These are phyloP conservation scores for Aspergillus nidulans DNA, from an alignment of 495 filamentous ascomycete species.

Conservation along the genomic window DNA sequence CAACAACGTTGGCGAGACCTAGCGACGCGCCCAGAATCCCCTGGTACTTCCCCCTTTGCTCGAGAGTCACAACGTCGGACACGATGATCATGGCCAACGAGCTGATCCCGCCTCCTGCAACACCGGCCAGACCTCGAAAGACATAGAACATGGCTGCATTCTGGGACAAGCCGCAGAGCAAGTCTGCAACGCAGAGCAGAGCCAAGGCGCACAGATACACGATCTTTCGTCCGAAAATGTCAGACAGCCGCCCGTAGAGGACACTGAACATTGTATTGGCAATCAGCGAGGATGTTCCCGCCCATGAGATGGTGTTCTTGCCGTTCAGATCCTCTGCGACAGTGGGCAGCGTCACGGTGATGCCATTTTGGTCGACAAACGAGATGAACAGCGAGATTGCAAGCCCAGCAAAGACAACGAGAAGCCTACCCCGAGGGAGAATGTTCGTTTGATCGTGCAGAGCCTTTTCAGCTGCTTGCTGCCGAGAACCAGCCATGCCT, in stretches of 20 bases:
- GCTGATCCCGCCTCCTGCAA: conserved; percentile 50
- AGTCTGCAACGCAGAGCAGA: conserved; percentile 48
- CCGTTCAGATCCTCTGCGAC: conserved; percentile 56
- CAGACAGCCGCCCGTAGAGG: conserved; percentile 55
- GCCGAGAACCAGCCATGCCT: conserved; percentile 22
- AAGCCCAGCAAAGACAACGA: conserved; percentile 54
- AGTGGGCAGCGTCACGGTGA: conserved; percentile 56
- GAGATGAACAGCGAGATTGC: conserved; percentile 52
- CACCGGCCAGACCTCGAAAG: conserved; percentile 52
- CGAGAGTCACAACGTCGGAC: conserved; percentile 45
- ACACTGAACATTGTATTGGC: conserved; percentile 67
- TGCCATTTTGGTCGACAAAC: conserved; percentile 61
- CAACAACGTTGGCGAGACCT: conserved; percentile 41
- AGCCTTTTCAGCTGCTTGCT: conserved; percentile 40
- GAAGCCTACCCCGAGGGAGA: conserved; percentile 49
- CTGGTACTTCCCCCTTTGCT: conserved; percentile 45
- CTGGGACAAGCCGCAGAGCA: conserved; percentile 49
- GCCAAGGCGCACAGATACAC: conserved; percentile 45
- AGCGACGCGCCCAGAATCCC: conserved; percentile 41
- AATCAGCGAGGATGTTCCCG: conserved; percentile 71
- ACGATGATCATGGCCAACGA: conserved; percentile 50
- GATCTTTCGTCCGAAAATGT: conserved; percentile 55
- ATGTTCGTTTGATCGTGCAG: conserved; percentile 54
- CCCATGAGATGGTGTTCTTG: conserved; percentile 63
- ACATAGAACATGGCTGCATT: conserved; percentile 50